Base-by-base conservation (phyloP, 331 rosid genomes). In the Quercus tomentella region DNA sequence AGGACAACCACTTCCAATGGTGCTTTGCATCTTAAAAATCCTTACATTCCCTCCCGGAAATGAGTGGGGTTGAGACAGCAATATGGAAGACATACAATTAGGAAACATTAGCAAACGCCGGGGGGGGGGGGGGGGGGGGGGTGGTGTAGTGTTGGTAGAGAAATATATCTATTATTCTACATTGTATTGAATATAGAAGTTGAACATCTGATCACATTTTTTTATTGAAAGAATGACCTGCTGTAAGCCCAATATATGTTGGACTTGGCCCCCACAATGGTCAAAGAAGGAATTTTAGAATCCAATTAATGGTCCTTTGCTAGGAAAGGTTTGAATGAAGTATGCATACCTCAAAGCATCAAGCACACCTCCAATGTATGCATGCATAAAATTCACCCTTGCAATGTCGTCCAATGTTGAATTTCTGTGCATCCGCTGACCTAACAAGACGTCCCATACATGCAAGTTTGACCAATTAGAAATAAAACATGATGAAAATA, bases 341-440 rank as follows among this genome's bases (percentile, higher is more conserved):
- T 45, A 1, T 25, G 45, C 82, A 51, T 83, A 88, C 92, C 97
- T 89, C 79, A 92, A 62, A 22, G 94, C 86, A 77, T 89, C 89
- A 25, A 89, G 88, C 74, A 82, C 80, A 4, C 60, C 83, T 58
- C 86, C 89, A 49, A 90, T 82, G 56, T 87, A 85, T 69, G 58
- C 84, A 23, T 82, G 86, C 69, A 89, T 70, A 73, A 82, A 92
- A 66, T 77, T 73, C 84, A 89, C 87, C 81, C 94, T 88, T n/a
- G 88, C 67, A 15, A 81, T 79, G 45, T 89, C 97, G 30, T 85
- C 55, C 45, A 92, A 82, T 31, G 89, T 41, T 35, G 89, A 82
- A 71, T 66, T 85, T 33, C 87, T 72, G 14, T 56, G 14, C 72
- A 89, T 82, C 69, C 89, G 31, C 82, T 88, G 91, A 76, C 97